A percentile compares a stretch with the other conserved stretches of the same genome.
Evolutionary conservation across 2,329 filamentous ascomycete genomes (phyloP).

Genomic region (Colletotrichum chlorophyti): DNA sequence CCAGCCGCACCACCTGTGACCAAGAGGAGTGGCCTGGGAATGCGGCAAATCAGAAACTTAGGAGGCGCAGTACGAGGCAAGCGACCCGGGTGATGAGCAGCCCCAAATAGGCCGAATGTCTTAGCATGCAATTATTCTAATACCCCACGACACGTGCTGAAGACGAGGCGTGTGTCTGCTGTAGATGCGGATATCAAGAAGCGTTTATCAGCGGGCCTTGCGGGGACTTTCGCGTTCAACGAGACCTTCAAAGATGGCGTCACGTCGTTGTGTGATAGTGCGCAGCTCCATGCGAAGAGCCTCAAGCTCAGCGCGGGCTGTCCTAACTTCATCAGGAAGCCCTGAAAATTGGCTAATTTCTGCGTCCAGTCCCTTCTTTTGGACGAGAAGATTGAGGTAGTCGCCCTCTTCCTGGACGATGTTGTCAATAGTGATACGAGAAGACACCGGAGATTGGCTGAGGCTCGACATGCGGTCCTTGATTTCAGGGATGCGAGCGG

Average conservation of each 20-base stretch:
- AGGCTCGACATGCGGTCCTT: constrained; percentile 57
- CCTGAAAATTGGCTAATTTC: constrained; percentile 73
- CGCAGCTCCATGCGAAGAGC: constrained; percentile 69
- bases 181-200: neutral
- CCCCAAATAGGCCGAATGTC: constrained; percentile 35
- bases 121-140: constrained; percentile 9
- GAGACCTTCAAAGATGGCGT: constrained; percentile 77
- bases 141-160: constrained; percentile 8
- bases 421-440: constrained; percentile 60
- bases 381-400: constrained; percentile 62
- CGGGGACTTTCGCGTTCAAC: constrained; percentile 67
- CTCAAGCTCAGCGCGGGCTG: constrained; percentile 75
- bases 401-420: constrained; percentile 64
- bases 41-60: constrained; percentile 71
- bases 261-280: constrained; percentile 66
- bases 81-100: constrained; percentile 43
- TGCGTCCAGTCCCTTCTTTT: constrained; percentile 65
- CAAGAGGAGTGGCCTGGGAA: constrained; percentile 68
- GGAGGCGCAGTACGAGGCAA: constrained; percentile 74
- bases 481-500: constrained; percentile 72
- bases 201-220: constrained; percentile 43
- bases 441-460: constrained; percentile 39
- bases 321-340: constrained; percentile 73
- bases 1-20: constrained; percentile 47
- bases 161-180: constrained; percentile 1